Evolutionary conservation across 2,329 filamentous ascomycete species (phyloP), one percentile per base, ranked within the genome.

Genomic region (Beauveria asiatica): DNA sequence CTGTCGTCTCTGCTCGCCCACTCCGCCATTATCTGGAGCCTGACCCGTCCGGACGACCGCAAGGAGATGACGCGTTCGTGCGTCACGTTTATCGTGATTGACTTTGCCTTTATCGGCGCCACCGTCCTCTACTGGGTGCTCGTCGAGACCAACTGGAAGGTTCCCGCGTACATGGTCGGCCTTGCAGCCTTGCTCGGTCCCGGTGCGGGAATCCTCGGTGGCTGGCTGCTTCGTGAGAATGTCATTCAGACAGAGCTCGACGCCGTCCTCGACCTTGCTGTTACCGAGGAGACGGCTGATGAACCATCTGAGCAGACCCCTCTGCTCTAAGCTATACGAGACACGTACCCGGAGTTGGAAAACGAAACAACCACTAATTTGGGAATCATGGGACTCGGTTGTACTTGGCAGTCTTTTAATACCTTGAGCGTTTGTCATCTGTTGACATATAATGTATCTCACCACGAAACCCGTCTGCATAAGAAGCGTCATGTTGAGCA

Each of bases 41-140:
- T 77, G 10, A 70, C 69, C n/a, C 62, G 62, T 10, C 62, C 64
- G 8, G 78, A 82, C 52, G 78, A 82, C 64, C 71, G 78, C 41
- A 72, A 72, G 50, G 75, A 80, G 64, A 74, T 81, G 75, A 81
- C 80, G n/a, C 73, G 75, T 41, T 74, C 76, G 13, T 74, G 74
- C 0, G 67, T 78, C 54, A 70, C 69, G 51, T 77, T 80, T 57
- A 73, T 83, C 57, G 73, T 76, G 66, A 75, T 83, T 51, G 75
- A 83, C 62, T 63, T 73, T 6, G 68, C 74, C 25, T 80, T 77
- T 62, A 70, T 80, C 49, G 71, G 69, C 2, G 68, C 77, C 64
- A 80, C 80, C 1, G 75, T 81, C 5, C 63, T 82, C 37, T 83
- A 82, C 67, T 83, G 80, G 80, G 69, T 82, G 39, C 67, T 81